Evolutionary conservation across 2,329 filamentous ascomycete species (phyloP).

Genomic region (Fusarium nelsonii): DNA sequence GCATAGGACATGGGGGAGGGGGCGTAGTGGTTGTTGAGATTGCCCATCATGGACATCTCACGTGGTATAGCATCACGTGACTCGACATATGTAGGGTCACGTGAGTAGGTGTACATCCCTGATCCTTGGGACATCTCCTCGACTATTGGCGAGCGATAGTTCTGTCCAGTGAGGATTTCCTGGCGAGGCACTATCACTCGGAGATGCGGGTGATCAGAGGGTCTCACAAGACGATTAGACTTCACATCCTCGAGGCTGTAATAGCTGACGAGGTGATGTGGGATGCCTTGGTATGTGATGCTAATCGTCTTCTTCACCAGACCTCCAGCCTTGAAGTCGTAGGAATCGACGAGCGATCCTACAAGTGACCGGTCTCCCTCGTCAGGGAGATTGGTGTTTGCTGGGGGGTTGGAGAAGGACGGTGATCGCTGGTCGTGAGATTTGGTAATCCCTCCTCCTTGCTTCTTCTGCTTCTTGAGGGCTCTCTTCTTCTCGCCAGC

Average conservation of each 20-base stretch:
- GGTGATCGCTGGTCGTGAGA: conserved; percentile 44
- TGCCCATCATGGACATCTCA: too few relatives aligned
- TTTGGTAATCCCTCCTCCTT: conserved; percentile 54
- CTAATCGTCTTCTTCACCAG: conserved; percentile 95
- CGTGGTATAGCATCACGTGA: too few relatives aligned
- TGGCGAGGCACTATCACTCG: background rate
- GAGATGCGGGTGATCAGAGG: conserved; percentile 60
- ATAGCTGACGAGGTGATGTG: conserved; percentile 90
- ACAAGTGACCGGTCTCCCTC: conserved; percentile 65
- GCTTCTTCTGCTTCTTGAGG: conserved; percentile 73
- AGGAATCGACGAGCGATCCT: conserved; percentile 89
- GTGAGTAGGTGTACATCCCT: background rate
- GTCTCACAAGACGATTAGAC: conserved; percentile 68
- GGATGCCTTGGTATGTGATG: conserved; percentile 77
- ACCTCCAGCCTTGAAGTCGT: conserved; percentile 85
- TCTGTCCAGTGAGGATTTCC: background rate
- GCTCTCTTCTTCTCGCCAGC: conserved; percentile 88
- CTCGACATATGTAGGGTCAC: background rate
- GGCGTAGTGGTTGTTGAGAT: too few relatives aligned
- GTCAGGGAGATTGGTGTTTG: too few relatives aligned
- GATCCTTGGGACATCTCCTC: background rate
- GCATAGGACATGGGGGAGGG: too few relatives aligned
- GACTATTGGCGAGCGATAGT: background rate
- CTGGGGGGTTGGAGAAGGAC: conserved; percentile 20
- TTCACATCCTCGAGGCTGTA: conserved; percentile 87